Evolutionary conservation across 2,329 filamentous ascomycete species (phyloP), one percentile per base, ranked within the genome.

Genomic region (Alternaria infectoria): DNA sequence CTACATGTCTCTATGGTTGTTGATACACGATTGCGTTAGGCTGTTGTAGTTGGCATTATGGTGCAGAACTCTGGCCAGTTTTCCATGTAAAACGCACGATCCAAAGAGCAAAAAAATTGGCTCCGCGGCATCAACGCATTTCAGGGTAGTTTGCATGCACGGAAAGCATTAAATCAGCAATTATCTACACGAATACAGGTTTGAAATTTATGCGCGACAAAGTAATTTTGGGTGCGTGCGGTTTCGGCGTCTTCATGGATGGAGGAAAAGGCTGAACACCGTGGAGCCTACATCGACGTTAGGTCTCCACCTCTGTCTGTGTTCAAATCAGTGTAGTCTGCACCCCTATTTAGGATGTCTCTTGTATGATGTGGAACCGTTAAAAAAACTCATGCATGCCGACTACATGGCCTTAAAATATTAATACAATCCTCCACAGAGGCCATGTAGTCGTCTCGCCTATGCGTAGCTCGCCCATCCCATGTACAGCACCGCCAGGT

Each of bases 401-500:
- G 36, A 10, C 15, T 40, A 17, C 36, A 40, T 40, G 8, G 10
- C 8, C 36, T n/a, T 36, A 4, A 36, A 5, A 9, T 5, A 36
- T 5, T 17, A 17, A 2, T 5, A 40, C 2, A 40, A 8, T n/a
- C 2, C 1, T 46, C 1, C 19, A 26, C 12, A 21, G 21, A 23
- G 19, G 6, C 19, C 36, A 25, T 59, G 4, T 28, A 28, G 57
- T 15, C 43, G 30, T 25, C 25, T 19, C 26, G 26, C 10, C 61
- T 55, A 62, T 5, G 77, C 76, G 64, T 77, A 79, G 51, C 77
- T 79, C 10, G 77, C 77, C 77, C 77, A 79, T 3, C 79, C 79
- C 69, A 74, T 77, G 62, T 79, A 99, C 72, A 99, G 81, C 45
- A 97, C 90, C 3, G 96, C 95, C 74, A 99, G 79, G 77, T 99